Base-by-base conservation (phyloP, 805 yeast genomes). In the Starmerella stellata region DNA sequence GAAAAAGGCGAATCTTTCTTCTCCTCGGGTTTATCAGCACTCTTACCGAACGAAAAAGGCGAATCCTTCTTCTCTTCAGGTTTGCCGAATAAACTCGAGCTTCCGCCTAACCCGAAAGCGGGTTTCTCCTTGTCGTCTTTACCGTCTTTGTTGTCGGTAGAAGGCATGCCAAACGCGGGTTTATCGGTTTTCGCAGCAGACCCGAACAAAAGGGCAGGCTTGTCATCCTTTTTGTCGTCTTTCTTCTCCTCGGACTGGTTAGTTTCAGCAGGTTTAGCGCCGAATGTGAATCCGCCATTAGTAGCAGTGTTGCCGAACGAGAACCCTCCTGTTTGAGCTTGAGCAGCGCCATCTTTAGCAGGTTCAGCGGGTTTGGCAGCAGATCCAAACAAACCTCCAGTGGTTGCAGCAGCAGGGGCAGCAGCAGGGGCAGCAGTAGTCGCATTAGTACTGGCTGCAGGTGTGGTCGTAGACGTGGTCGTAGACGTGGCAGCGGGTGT, bases 21-120 rank as follows among this genome's bases (percentile, higher is more conserved):
- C 14, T 30, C 39, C n/a, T 20, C 34, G 5, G 44, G 38, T 27
- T 40, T 41, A n/a, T n/a, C n/a, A n/a, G n/a, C n/a, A 17, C 39
- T 33, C 11, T 13, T 38, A 14, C 52, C 54, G 35, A 50, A 48
- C 3, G 61, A 52, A 31, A 54, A 48, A 8, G 32, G 15, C 14
- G 32, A 21, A 55, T 46, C 40, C 23, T 46, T 15, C 14, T n/a
- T 34, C 9, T 21, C 39, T 1, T 39, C 46, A 5, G 48, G 35
- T 27, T 42, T 34, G 17, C 38, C 27, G 13, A n/a, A n/a, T n/a
- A n/a, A n/a, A n/a, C n/a, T n/a, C n/a, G n/a, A n/a, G n/a, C n/a
- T n/a, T n/a, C n/a, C n/a, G n/a, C n/a, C n/a, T n/a, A n/a, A n/a
- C n/a, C 55, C 53, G 37, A 50, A 48, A 15, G 40, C 35, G 24